Conservation (phyloP, 805 yeast genomes). For the Candida methanosorbosa region DNA sequence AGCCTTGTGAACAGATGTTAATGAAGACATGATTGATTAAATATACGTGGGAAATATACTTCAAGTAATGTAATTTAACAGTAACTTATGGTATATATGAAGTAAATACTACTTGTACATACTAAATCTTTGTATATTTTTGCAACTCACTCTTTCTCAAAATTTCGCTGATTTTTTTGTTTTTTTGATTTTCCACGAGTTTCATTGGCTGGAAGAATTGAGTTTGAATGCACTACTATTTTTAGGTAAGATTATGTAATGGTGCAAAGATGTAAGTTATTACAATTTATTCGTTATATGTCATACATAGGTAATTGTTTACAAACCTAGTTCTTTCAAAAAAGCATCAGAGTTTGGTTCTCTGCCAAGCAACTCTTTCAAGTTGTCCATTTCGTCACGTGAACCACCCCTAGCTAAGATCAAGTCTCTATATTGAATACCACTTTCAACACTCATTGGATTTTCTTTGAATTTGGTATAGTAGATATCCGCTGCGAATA, state of each 20-base stretch:
- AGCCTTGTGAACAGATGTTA: slow-evolving; percentile 62
- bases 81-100: too few species aligned
- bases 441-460: slow-evolving; percentile 56
- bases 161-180: too few species aligned
- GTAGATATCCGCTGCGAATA: slow-evolving; percentile 78
- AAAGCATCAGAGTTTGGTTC: slow-evolving; percentile 69
- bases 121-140: too few species aligned
- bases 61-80: too few species aligned
- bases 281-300: background rate
- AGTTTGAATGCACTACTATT: too few species aligned
- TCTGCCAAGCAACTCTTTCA: slow-evolving; percentile 64
- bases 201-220: too few species aligned
- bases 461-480: slow-evolving; percentile 57
- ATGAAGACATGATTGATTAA: too few species aligned
- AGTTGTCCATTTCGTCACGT: slow-evolving; percentile 55
- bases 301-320: background rate
- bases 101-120: too few species aligned
- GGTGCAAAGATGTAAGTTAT: background rate
- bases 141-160: too few species aligned
- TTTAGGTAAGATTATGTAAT: too few species aligned
- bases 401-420: slow-evolving; percentile 70
- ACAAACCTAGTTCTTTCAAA: slow-evolving; percentile 50
- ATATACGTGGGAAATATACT: too few species aligned
- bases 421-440: slow-evolving; percentile 60
- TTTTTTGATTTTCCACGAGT: too few species aligned